Base-by-base conservation (phyloP, 352 stramenopile genomes). In the Aphanomyces astaci region DNA sequence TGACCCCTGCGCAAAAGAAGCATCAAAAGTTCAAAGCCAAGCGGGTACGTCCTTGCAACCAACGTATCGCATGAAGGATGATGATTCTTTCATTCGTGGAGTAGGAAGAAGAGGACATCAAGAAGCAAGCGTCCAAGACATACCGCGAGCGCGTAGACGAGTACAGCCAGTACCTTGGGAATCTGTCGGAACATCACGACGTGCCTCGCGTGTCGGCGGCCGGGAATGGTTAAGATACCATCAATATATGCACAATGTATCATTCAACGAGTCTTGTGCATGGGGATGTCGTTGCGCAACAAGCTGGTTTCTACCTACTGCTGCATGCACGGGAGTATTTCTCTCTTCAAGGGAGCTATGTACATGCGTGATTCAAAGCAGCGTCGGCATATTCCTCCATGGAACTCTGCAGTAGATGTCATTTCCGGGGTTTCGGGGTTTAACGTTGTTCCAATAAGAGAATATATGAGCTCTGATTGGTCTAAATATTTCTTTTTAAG, bases 121-220 rank as follows among this genome's bases (percentile, higher is more conserved):
- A 91, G 40, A 94, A 96, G 63, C 56, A 88, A 64, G 87, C 84
- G 1, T 78, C 77, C 39, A 93, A 93, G 72, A 97, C 89, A 32
- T 96, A 97, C 73, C 78, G 92, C 64, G 84, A 97, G 72, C 79
- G 90, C 57, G 91, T 99, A 10, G 96, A 99, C 76, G 88, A 98
- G 71, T 97, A 98, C 71, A 99, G 98, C 75, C 81, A 97, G 77
- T 94, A 98, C 63, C 80, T 99, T 11, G 82, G 90, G 39, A 92
- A 86, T 43, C 78, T 98, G 62, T 99, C 96, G 1, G 96, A 99
- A 80, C 94, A 98, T 72, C 98, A 99, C 78, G 96, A 99, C 75
- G 96, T 99, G 72, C 96, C 96, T 68, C 85, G 96, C 48, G 92
- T 98, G 46, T 96, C 84, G 1, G 91, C 90, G 63, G 91, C 91